Conservation (phyloP, 371 early-diverging fungal genomes). For the Mortierella sp. region DNA sequence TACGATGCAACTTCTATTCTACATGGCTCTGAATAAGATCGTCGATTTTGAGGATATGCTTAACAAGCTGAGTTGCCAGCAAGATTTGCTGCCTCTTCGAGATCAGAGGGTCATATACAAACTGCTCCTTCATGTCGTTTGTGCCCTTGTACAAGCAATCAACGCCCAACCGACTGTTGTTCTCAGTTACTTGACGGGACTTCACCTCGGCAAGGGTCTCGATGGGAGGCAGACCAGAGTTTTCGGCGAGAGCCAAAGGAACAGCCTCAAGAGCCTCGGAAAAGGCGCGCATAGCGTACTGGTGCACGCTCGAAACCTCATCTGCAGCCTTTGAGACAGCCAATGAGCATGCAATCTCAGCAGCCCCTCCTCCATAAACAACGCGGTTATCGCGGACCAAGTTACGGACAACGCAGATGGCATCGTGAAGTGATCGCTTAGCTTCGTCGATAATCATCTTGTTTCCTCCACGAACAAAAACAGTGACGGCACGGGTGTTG, state of each 20-base stretch:
- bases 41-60: constrained; percentile 98
- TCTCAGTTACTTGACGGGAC: constrained; percentile 90
- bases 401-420: constrained; percentile 99
- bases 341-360: constrained; percentile 97
- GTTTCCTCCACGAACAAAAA: constrained; percentile 99
- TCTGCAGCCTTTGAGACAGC: constrained; percentile 96
- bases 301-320: constrained; percentile 79
- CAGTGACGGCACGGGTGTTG: constrained; percentile 97
- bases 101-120: constrained; percentile 98
- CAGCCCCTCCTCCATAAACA: constrained; percentile 99
- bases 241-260: constrained; percentile 98
- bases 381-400: constrained; percentile 97
- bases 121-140: constrained; percentile 97
- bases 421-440: constrained; percentile 99
- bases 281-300: constrained; percentile 99
- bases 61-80: constrained; percentile 99
- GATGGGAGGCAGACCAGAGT: constrained; percentile 97
- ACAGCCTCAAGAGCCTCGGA: constrained; percentile 97
- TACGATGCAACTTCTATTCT: constrained; percentile 13
- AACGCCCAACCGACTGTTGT: constrained; percentile 92
- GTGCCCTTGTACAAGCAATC: constrained; percentile 95
- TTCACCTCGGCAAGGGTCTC: constrained; percentile 95
- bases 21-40: constrained; percentile 80
- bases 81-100: constrained; percentile 99
- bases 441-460: constrained; percentile 99